Evolutionary conservation across 306 rosid genomes (phyloP).

Genomic region (Medicago arabica): DNA sequence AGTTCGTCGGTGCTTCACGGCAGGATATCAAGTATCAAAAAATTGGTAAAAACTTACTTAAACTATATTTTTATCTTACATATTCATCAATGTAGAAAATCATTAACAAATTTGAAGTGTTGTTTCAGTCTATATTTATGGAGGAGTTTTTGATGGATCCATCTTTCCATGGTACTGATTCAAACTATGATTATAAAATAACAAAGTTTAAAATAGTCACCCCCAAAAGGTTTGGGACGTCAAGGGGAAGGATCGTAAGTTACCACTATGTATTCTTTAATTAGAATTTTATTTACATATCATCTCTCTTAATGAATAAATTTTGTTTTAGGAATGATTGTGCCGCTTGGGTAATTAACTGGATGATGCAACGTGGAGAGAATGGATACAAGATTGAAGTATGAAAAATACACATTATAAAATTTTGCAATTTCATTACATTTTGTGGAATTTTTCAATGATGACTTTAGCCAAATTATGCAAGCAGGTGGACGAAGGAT

Average conservation of each 20-base stretch:
- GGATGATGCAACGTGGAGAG: neutral
- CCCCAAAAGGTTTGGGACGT: too few relatives aligned
- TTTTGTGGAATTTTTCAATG: neutral
- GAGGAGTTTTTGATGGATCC: neutral
- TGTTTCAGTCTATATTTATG: neutral
- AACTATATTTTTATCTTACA: neutral
- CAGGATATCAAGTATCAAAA: neutral
- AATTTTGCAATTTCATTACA: neutral
- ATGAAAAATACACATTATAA: neutral
- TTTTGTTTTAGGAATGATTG: neutral
- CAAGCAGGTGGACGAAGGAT: neutral
- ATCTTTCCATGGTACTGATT: neutral
- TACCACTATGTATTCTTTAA: too few relatives aligned
- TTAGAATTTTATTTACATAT: too few relatives aligned
- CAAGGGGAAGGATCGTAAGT: too few relatives aligned
- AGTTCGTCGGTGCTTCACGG: neutral
- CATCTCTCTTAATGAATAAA: too few relatives aligned
- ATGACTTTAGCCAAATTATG: neutral
- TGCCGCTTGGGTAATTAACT: neutral
- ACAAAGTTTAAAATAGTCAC: too few relatives aligned
- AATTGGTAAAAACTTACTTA: neutral
- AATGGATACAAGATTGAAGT: neutral
- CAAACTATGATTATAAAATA: neutral
- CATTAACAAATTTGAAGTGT: neutral
- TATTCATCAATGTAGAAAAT: neutral